Percentiles rank a stretch among this genome's conserved stretches.
phyloP scores from a whole-genome alignment of 2,329 filamentous ascomycete genomes.

The Neonectria faginata region DNA sequence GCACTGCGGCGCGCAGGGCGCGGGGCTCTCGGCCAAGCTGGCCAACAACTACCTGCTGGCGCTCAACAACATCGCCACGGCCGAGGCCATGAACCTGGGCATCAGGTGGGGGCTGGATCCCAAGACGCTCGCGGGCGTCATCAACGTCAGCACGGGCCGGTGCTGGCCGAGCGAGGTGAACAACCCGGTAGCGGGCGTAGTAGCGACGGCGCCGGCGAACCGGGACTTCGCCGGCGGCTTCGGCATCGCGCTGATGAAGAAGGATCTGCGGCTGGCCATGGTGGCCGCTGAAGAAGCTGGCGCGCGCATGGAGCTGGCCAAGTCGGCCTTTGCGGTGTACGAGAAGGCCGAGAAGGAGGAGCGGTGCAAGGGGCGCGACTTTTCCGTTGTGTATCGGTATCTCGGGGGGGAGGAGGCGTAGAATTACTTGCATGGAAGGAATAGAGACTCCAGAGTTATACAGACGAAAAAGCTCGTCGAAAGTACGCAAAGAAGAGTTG shows the following conservation, averaged over 20 bases:
- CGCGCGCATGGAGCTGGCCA: constrained; percentile 73
- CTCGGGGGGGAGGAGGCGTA: constrained; percentile 65
- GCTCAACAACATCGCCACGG: constrained; percentile 85
- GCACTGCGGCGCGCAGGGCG: constrained; percentile 86
- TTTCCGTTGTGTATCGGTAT: constrained; percentile 84
- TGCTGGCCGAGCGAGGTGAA: constrained; percentile 98
- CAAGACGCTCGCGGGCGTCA: constrained; percentile 79
- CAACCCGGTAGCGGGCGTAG: constrained; percentile 90
- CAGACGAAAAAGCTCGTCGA: no score
- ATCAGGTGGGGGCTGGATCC: constrained; percentile 70
- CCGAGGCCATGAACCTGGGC: constrained; percentile 75
- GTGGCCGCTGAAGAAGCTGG: constrained; percentile 76
- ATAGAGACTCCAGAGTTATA: background rate
- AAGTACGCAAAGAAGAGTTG: no score
- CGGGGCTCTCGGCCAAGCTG: constrained; percentile 90
- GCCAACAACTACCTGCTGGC: constrained; percentile 98
- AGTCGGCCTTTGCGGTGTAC: constrained; percentile 74
- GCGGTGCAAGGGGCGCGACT: constrained; percentile 76
- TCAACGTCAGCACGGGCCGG: constrained; percentile 92
- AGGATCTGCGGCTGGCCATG: constrained; percentile 80
- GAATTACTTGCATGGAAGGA: background rate
- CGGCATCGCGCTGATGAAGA: constrained; percentile 81
- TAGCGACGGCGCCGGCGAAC: constrained; percentile 79
- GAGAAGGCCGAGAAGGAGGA: constrained; percentile 72
- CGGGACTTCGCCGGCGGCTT: constrained; percentile 84